A percentile compares a stretch with the other conserved stretches of the same genome.
phyloP scores from a whole-genome alignment of 768 basidiomycete species.

The Neoboletus magnificus region DNA sequence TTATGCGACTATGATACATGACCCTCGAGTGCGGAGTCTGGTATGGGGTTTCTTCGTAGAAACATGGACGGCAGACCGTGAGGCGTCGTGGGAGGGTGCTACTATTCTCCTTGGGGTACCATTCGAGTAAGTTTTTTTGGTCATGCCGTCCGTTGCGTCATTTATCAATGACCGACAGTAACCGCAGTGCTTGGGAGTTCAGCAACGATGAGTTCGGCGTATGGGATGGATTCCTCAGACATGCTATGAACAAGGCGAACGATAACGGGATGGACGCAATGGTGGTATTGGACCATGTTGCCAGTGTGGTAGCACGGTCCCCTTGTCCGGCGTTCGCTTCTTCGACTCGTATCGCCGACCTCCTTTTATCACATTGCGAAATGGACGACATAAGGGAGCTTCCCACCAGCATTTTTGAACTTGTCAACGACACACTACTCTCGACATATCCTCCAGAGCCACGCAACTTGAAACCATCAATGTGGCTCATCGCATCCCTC shows the following conservation, averaged over 20 bases:
- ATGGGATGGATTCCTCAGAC: slow-evolving; percentile 60
- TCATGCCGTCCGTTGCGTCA: neutral
- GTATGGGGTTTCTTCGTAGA: slow-evolving; percentile 60
- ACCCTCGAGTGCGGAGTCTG: slow-evolving; percentile 38
- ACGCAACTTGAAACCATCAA: slow-evolving; percentile 47
- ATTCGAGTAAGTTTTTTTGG: slow-evolving; percentile 51
- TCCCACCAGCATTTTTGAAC: slow-evolving; percentile 52
- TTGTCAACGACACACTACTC: slow-evolving; percentile 57
- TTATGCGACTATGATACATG: slow-evolving; percentile 30
- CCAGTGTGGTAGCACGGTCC: slow-evolving; percentile 42
- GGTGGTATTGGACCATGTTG: slow-evolving; percentile 55
- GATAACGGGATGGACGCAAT: slow-evolving; percentile 57
- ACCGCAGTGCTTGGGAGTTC: slow-evolving; percentile 49
- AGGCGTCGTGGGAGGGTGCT: slow-evolving; percentile 53
- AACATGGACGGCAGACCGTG: slow-evolving; percentile 48
- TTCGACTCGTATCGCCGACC: slow-evolving; percentile 56
- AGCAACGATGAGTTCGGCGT: slow-evolving; percentile 48
- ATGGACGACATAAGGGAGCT: slow-evolving; percentile 49
- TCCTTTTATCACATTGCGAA: slow-evolving; percentile 54
- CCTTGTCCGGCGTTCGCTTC: slow-evolving; percentile 39
- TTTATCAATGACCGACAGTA: slow-evolving; percentile 26
- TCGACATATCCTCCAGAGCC: slow-evolving; percentile 66
- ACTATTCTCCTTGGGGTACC: slow-evolving; percentile 54
- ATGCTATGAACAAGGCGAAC: slow-evolving; percentile 51
- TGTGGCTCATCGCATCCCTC: slow-evolving; percentile 63